Conservation (phyloP, 2,329 filamentous ascomycete species). For the Pestalotiopsis sp. region DNA sequence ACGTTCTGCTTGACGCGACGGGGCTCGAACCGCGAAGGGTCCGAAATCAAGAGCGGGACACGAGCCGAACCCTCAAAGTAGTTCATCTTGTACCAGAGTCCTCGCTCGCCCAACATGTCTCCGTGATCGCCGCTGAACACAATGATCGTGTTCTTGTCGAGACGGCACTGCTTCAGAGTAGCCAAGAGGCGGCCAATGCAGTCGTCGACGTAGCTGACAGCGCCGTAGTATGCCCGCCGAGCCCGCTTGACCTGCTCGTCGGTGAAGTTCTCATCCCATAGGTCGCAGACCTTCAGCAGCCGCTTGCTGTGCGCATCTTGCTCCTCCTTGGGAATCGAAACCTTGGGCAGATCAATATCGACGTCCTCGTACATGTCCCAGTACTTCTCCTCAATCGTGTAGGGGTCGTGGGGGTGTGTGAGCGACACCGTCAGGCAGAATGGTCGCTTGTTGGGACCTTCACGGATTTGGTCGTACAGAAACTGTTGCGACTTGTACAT, state of each 20-base stretch:
- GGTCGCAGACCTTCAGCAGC: slow-evolving; percentile 81
- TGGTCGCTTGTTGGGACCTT: slow-evolving; percentile 71
- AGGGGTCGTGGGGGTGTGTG: slow-evolving; percentile 93
- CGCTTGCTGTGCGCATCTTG: slow-evolving; percentile 87
- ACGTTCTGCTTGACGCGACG: slow-evolving; percentile 82
- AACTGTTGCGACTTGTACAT: slow-evolving; percentile 91
- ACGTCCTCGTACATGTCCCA: slow-evolving; percentile 91
- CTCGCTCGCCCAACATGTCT: slow-evolving; percentile 92
- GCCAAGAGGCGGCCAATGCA: slow-evolving; percentile 82
- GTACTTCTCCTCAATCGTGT: slow-evolving; percentile 90
- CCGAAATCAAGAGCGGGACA: slow-evolving; percentile 83
- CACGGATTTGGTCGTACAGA: slow-evolving; percentile 86
- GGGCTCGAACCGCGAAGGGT: slow-evolving; percentile 74
- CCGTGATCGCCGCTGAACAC: slow-evolving; percentile 94
- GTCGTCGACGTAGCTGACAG: slow-evolving; percentile 92
- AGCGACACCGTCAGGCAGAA: slow-evolving; percentile 90
- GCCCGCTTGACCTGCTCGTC: slow-evolving; percentile 86
- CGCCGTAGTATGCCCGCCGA: slow-evolving; percentile 87
- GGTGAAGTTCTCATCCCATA: slow-evolving; percentile 81
- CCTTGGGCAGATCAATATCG: slow-evolving; percentile 81
- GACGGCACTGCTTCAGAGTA: slow-evolving; percentile 75
- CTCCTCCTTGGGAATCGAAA: slow-evolving; percentile 76
- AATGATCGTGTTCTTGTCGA: slow-evolving; percentile 85
- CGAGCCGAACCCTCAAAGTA: slow-evolving; percentile 92
- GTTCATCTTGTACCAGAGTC: slow-evolving; percentile 97